Conservation (phyloP, 2,329 filamentous ascomycete species). For the Cladosporium sp. region DNA sequence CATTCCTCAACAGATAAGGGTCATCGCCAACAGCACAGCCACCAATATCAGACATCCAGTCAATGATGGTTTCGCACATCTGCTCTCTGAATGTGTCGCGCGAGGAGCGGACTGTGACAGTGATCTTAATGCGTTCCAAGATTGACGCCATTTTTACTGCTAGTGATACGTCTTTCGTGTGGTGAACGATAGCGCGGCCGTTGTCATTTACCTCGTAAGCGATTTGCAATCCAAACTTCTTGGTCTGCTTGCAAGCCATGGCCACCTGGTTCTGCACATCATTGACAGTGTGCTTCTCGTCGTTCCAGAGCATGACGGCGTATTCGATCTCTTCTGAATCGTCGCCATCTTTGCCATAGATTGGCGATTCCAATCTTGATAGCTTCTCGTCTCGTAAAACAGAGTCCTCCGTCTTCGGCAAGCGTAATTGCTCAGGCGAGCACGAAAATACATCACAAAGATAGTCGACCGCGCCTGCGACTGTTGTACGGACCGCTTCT, state of each 20-base stretch:
- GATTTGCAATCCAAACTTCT: slow-evolving; percentile 67
- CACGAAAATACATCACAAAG: slow-evolving; percentile 98
- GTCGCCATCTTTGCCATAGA: slow-evolving; percentile 9
- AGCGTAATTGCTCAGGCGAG: slow-evolving; percentile 88
- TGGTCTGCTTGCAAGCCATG: slow-evolving; percentile 76
- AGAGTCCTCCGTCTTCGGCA: slow-evolving; percentile 78
- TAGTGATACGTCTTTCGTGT: slow-evolving; percentile 68
- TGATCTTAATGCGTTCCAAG: slow-evolving; percentile 94
- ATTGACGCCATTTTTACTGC: slow-evolving; percentile 78
- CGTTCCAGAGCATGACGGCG: slow-evolving; percentile 90
- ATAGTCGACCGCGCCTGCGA: slow-evolving; percentile 84
- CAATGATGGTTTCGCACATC: slow-evolving; percentile 97
- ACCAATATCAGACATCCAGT: slow-evolving; percentile 92
- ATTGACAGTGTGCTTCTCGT: slow-evolving; percentile 94
- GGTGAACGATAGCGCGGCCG: slow-evolving; percentile 81
- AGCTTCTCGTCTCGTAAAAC: slow-evolving; percentile 78
- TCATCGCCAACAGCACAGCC: slow-evolving; percentile 84
- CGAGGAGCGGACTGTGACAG: slow-evolving; percentile 88
- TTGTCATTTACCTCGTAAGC: slow-evolving; percentile 88
- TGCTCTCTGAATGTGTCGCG: slow-evolving; percentile 95
- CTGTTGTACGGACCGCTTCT: slow-evolving; percentile 78
- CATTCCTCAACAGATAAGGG: slow-evolving; percentile 72
- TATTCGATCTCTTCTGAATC: slow-evolving; percentile 63
- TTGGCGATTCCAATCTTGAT: slow-evolving; percentile 67
- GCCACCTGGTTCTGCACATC: slow-evolving; percentile 91